A percentile compares a stretch with the other conserved stretches of the same genome.
Evolutionary conservation across 176 grass and related monocot genomes (phyloP).

Genomic region (Canna indica): DNA sequence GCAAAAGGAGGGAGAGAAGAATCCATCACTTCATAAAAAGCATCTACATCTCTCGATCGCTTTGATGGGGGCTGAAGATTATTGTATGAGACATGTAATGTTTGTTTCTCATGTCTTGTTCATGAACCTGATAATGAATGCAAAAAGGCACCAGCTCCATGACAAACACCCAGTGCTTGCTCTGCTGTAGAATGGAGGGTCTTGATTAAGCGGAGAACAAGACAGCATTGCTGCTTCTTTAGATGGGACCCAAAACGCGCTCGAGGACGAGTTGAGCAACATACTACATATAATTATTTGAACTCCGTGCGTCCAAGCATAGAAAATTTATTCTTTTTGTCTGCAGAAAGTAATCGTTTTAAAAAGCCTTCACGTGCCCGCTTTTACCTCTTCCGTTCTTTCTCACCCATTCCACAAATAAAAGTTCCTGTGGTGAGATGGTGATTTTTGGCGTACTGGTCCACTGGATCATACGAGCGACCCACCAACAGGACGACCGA

Average conservation of each 20-base stretch:
- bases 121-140: neutral
- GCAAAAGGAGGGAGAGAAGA: too few species aligned
- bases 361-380: neutral
- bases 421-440: too few species aligned
- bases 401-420: neutral
- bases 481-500: too few species aligned
- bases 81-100: conserved; percentile 26
- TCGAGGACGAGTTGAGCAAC: too few species aligned
- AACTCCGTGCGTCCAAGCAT: neutral
- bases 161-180: neutral
- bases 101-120: conserved; percentile 20
- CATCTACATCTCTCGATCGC: too few species aligned
- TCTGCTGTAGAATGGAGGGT: too few species aligned
- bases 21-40: too few species aligned
- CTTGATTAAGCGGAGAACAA: too few species aligned
- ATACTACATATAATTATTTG: too few species aligned
- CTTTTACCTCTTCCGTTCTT: neutral
- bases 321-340: neutral
- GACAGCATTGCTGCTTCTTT: neutral
- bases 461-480: too few species aligned
- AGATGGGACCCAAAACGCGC: neutral
- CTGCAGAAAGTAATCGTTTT: neutral
- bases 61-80: too few species aligned
- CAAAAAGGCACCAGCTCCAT: conserved; percentile 7
- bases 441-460: too few species aligned